Evolutionary conservation across 768 basidiomycete species (phyloP), one percentile per base, ranked within the genome.

Genomic region (Amanita polypyramis): DNA sequence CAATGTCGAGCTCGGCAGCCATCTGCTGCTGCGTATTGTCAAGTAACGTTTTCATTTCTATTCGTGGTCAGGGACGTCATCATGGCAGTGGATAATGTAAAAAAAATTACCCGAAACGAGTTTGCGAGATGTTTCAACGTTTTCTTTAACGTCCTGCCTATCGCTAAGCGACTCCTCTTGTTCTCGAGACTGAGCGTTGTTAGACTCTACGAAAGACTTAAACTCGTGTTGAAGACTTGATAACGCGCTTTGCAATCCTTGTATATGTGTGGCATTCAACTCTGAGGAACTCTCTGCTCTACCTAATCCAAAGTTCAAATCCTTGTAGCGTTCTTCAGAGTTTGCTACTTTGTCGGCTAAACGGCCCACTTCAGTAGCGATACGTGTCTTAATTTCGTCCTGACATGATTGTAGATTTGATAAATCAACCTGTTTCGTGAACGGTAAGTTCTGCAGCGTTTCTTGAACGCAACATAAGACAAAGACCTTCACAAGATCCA

Each of bases 1-100:
- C 62, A 3, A 63, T 65, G 8, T 70, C 66, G 37, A 78, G 60
- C 53, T 74, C 74, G 17, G 61, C 62, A 30, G 64, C 63, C 60
- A 80, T 70, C 49, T 76, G 70, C 43, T 62, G 63, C 46, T 71
- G 67, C 4, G 69, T 63, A 34, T 61, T 67, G 40, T 72, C 66
- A 2, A 67, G 68, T 35, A 78, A 58, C 5, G 47, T 51, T 45
- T 62, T 69, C 69, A 77, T 70, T 52, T 77, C 76, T 77, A 52
- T 27, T 19, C 9, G 23, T 33, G 23, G 34, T 55, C 12, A 57
- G 39, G 19, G 30, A 17, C 23, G 15, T 23, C 6, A 10, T 14
- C 8, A 40, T n/a, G n/a, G n/a, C n/a, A 12, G 33, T 23, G 19
- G 11, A 23, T 4, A 29, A 19, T 17, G 17, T 12, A 45, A 19